phyloP scores from a whole-genome alignment of 345 rosid genomes.

The Camelina laxa region DNA sequence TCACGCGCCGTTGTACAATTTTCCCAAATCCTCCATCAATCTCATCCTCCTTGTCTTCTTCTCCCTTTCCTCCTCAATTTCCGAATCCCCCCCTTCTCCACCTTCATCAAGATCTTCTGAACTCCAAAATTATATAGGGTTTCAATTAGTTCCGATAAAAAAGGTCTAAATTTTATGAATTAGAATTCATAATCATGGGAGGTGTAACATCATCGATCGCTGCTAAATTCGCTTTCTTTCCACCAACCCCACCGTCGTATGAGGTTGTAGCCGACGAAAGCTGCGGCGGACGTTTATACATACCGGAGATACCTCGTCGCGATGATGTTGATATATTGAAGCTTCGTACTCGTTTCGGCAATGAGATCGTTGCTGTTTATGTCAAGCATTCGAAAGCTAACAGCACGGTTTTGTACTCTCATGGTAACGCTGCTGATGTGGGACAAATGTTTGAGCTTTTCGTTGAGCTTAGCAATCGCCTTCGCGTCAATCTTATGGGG shows the following conservation, averaged over 20 bases:
- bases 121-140: too few species aligned
- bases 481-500: constrained; percentile 92
- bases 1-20: constrained; percentile 37
- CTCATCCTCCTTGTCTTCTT: constrained; percentile 4
- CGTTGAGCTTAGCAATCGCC: constrained; percentile 80
- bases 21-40: background rate
- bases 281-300: constrained; percentile 52
- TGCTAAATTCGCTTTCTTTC: constrained; percentile 97
- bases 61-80: constrained; percentile 1
- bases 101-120: constrained; percentile 9
- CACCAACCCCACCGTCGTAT: constrained; percentile 93
- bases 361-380: constrained; percentile 81
- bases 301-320: constrained; percentile 63
- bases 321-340: constrained; percentile 74
- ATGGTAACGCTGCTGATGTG: constrained; percentile 98
- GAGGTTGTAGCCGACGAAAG: constrained; percentile 53
- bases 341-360: constrained; percentile 77
- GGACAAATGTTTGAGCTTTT: constrained; percentile 97
- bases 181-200: constrained; percentile 56
- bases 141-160: background rate
- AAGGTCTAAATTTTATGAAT: constrained; percentile 44
- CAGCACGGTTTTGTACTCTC: constrained; percentile 82
- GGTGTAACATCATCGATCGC: constrained; percentile 98
- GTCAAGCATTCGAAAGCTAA: constrained; percentile 75
- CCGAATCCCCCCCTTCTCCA: background rate